These are phyloP conservation scores for Dictyostelium firmibasis DNA, from an alignment of 78 protist species.

Conservation along the genomic window DNA sequence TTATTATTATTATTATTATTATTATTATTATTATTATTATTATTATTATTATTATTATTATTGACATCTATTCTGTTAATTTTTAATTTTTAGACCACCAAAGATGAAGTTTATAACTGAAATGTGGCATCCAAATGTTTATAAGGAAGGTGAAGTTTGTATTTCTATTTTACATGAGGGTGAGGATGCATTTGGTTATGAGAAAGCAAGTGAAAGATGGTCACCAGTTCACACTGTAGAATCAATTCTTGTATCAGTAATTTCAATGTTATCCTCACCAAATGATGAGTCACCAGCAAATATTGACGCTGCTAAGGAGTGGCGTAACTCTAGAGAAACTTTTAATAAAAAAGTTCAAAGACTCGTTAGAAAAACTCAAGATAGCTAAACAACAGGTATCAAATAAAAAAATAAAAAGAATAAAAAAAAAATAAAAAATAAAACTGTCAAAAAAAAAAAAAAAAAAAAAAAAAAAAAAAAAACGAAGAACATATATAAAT, in stretches of 20 bases:
- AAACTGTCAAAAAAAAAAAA: neutral
- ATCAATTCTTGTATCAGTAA: constrained; percentile 88
- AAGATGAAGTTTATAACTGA: constrained; percentile 89
- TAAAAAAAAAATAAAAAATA: neutral
- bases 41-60: neutral
- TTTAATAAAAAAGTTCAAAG: constrained; percentile 76
- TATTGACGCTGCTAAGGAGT: constrained; percentile 95
- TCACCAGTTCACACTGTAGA: constrained; percentile 86
- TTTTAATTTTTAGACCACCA: constrained; percentile 84
- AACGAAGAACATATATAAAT: no score
- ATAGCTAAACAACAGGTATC: neutral
- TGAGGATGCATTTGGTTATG: constrained; percentile 95
- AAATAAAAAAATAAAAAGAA: neutral
- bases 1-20: neutral
- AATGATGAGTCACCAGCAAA: constrained; percentile 98
- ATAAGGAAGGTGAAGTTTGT: constrained; percentile 94
- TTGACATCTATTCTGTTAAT: no score
- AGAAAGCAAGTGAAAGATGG: constrained; percentile 90
- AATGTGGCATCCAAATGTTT: constrained; percentile 96
- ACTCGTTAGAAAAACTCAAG: constrained; percentile 79
- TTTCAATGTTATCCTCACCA: constrained; percentile 95
- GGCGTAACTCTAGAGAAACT: constrained; percentile 51
- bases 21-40: neutral
- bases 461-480: neutral
- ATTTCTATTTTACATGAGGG: constrained; percentile 98